phyloP scores from a whole-genome alignment of 176 grass and related monocot species.

The Oryza meridionalis region DNA sequence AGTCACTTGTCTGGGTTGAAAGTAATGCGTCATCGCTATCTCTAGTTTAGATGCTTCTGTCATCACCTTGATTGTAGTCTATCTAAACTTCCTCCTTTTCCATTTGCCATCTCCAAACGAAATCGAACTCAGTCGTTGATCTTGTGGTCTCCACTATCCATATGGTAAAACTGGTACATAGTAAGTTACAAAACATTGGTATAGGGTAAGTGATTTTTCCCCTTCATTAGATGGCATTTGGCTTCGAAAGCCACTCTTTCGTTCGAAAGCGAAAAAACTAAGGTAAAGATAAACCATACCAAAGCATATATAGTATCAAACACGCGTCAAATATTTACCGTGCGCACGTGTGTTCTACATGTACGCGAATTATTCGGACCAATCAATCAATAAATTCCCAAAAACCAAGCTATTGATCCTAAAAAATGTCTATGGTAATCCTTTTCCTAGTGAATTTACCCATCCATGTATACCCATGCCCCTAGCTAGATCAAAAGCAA shows the following conservation, averaged over 20 bases:
- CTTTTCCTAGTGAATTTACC: background rate
- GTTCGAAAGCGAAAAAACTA: background rate
- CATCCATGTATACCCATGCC: no score
- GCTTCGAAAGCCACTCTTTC: background rate
- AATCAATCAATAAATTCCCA: no score
- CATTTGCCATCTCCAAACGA: background rate
- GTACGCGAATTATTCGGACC: no score
- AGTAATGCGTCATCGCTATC: background rate
- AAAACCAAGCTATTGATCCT: no score
- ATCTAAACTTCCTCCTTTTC: background rate
- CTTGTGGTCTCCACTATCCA: background rate
- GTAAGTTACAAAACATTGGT: background rate
- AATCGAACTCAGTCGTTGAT: background rate
- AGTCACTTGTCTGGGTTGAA: background rate
- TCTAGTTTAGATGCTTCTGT: background rate
- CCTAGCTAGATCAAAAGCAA: no score
- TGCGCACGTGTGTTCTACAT: no score
- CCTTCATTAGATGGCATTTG: background rate
- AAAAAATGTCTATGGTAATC: no score
- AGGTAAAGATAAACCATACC: no score
- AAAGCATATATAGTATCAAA: no score
- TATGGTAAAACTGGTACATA: background rate
- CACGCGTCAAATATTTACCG: no score
- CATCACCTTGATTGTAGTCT: background rate
- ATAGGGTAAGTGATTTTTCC: background rate